These are phyloP conservation scores for Chlamydomonas applanata DNA, from an alignment of 139 green algal species.

Conservation along the genomic window DNA sequence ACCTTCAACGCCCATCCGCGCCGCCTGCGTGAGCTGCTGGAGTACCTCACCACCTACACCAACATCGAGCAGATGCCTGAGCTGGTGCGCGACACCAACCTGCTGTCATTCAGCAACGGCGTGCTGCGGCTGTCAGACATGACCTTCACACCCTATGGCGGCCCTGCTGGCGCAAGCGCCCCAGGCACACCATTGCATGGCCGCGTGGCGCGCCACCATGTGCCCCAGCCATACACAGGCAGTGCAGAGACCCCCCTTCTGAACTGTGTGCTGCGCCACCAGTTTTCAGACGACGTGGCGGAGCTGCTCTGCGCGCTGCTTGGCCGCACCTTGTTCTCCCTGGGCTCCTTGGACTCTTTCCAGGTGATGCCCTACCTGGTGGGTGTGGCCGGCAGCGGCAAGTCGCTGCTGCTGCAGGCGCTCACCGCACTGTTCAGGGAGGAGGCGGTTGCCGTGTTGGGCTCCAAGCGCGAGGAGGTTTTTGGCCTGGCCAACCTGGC, in stretches of 20 bases:
- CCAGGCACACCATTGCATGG: too few species aligned
- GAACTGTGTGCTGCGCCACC: constrained; percentile 1
- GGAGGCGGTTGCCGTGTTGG: neutral
- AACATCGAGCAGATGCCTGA: too few species aligned
- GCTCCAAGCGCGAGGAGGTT: neutral
- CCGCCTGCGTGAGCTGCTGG: too few species aligned
- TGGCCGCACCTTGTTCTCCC: constrained; percentile 11
- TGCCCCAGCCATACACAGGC: neutral
- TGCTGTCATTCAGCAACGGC: constrained; percentile 18
- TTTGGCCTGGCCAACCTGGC: too few species aligned
- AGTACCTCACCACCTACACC: too few species aligned
- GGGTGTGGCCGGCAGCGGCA: constrained; percentile 13
- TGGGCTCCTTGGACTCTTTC: constrained; percentile 22
- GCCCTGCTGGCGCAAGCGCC: neutral
- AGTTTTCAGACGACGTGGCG: constrained; percentile 1
- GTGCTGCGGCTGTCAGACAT: neutral
- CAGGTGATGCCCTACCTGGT: constrained; percentile 20
- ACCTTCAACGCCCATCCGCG: too few species aligned
- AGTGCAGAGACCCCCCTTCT: constrained; percentile 2
- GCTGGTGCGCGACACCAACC: neutral
- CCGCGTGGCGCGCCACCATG: neutral
- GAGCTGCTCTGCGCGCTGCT: constrained; percentile 17
- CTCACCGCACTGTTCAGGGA: neutral
- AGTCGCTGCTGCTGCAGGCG: constrained; percentile 1
- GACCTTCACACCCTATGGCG: neutral